Evolutionary conservation across 495 filamentous ascomycete genomes (phyloP), one percentile per base, ranked within the genome.

Genomic region (Xylaria flabelliformis): DNA sequence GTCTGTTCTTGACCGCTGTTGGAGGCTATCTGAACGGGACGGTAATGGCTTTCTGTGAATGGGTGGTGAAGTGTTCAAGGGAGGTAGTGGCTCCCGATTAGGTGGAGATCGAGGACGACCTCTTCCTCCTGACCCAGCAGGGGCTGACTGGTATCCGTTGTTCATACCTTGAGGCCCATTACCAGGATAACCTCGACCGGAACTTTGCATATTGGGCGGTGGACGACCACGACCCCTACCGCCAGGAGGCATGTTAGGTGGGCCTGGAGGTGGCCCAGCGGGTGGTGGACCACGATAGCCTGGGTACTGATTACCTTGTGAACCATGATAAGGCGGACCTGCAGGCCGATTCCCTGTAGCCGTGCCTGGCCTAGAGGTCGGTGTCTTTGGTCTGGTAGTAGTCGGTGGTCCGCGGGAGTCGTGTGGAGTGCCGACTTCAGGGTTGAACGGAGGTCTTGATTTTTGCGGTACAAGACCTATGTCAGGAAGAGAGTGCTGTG

Each of bases 11-110:
- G 69, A 64, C 64, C 75, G 73, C 48, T 80, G 79, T 64, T 82
- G 77, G 19, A 85, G 62, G 68, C 80, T 84, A 44, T 83, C 78
- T 21, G 80, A 79, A 64, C 82, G 77, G 34, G 74, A 67, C 6
- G 92, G 90, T 6, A 94, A 80, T 32, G 93, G 92, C 75, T 94
- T 96, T 70, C 83, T 76, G 58, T 80, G 66, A 48, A 84, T 75
- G 8, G 81, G 79, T 12, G 83, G 79, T 15, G 83, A 83, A 4
- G 79, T 79, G 39, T 80, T 75, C 3, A 79, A 55, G 3, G 74
- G 78, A 2, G 81, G 76, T 17, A 78, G 71, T n/a, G 73, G 74
- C n/a, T 71, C 67, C 17, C 72, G 79, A 39, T 70, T 74, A 26
- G 81, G 39, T 61, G 34, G 75, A 1, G 74, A 72, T 64, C 21